phyloP scores from a whole-genome alignment of 208 protist genomes.

The Leishmania major region DNA sequence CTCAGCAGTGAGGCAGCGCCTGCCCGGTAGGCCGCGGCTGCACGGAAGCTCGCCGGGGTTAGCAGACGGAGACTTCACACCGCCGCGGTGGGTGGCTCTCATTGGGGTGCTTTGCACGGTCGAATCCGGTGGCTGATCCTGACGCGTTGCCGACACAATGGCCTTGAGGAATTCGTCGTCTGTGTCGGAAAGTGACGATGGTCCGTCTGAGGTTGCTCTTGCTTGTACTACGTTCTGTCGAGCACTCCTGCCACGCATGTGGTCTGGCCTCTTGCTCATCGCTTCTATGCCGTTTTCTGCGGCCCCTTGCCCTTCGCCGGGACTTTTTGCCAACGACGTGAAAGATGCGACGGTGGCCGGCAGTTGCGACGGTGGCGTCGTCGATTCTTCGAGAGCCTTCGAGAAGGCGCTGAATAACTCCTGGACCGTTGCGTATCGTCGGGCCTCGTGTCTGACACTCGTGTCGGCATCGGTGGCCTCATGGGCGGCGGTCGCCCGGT shows the following conservation, averaged over 20 bases:
- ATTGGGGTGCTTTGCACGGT: background rate
- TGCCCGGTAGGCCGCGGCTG: background rate
- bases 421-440: conserved; percentile 11
- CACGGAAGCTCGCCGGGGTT: background rate
- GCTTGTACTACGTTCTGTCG: background rate
- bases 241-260: background rate
- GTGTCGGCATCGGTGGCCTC: background rate
- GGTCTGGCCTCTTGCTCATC: background rate
- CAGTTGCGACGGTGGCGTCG: background rate
- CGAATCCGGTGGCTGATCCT: background rate
- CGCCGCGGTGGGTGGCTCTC: background rate
- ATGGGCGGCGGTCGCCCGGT: background rate
- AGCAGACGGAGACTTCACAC: background rate
- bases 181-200: background rate
- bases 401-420: conserved; percentile 11
- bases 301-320: background rate
- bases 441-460: too few relatives aligned
- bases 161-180: background rate
- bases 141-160: background rate
- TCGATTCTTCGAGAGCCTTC: background rate
- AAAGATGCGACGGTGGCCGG: background rate
- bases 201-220: too few relatives aligned
- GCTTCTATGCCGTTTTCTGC: background rate
- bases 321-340: background rate
- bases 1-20: too few relatives aligned